Evolutionary conservation across 805 yeast genomes (phyloP).

Genomic region (Pichia manshurica): DNA sequence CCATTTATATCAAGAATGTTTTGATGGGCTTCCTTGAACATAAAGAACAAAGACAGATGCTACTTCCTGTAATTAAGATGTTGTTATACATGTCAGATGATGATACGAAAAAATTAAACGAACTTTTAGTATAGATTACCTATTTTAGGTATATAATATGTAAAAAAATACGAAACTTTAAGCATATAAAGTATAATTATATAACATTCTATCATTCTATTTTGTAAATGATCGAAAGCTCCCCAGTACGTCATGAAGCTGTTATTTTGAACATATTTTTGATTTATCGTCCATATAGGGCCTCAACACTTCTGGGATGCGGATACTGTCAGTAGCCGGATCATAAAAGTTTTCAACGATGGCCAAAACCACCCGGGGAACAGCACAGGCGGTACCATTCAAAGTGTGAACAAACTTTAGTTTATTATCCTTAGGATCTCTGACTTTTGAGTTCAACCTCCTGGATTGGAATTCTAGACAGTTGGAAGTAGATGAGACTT

Average conservation of each 20-base stretch:
- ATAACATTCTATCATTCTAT: too few species aligned
- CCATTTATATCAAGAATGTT: conserved; percentile 83
- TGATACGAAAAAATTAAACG: conserved; percentile 65
- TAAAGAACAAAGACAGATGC: conserved; percentile 80
- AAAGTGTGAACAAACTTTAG: conserved; percentile 68
- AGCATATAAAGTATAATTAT: neutral
- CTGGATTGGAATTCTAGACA: conserved; percentile 89
- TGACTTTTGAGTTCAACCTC: conserved; percentile 65
- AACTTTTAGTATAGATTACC: conserved; percentile 1
- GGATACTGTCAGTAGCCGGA: conserved; percentile 43
- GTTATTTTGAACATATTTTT: conserved; percentile 18
- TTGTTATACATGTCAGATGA: conserved; percentile 59
- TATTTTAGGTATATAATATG: neutral
- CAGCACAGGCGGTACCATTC: conserved; percentile 94
- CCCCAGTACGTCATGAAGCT: too few species aligned
- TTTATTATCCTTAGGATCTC: conserved; percentile 26
- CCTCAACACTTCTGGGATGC: conserved; percentile 62
- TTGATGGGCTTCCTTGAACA: conserved; percentile 88
- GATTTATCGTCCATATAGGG: conserved; percentile 67
- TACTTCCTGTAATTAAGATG: conserved; percentile 80
- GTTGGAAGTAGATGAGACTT: conserved; percentile 83
- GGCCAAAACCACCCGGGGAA: conserved; percentile 86
- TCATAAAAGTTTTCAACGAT: conserved; percentile 83
- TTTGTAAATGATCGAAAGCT: too few species aligned
- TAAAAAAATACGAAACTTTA: neutral